Base-by-base conservation (phyloP, 176 grass and related monocot genomes). In the Saccharum spontaneum region DNA sequence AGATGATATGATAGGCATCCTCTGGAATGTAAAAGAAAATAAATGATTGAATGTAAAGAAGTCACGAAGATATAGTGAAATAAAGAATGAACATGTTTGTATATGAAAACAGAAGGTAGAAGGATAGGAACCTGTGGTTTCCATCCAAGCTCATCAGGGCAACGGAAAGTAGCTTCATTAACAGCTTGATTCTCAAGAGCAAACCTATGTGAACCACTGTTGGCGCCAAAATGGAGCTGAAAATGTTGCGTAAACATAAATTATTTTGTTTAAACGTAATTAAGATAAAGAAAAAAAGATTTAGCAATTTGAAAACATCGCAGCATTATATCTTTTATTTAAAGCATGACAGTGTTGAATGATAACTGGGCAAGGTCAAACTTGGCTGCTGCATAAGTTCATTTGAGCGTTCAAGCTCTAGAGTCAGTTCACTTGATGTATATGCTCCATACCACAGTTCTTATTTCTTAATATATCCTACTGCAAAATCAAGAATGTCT, bases 81-180 rank as follows among this genome's bases (percentile, higher is more conserved):
- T 62, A 40, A 69, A 13, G 2, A 13, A 30, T 40, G 1, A 20
- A 72, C 43, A 50, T 48, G 28, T 20, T 23, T 73, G 8, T 65
- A 48, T n/a, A 38, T 34, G 39, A 71, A 48, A 81, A 67, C 22
- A 39, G 55, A 33, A 75, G 34, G 55, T 34, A 78, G 33, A 88
- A 64, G 14, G 11, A 78, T 67, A 71, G 6, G 8, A 77, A 97
- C 94, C 94, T 97, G 94, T 67, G 94, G 94, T 73, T 97, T 97
- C 94, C 94, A 97, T 75, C 94, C 94, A 41, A 93, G 73, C 84
- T 97, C 94, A 93, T 97, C 94, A 63, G 91, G 91, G 38, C 91
- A 97, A 44, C 87, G 43, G 73, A 97, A 97, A 60, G 94, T 93
- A 82, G 94, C 94, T 77, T 97, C 94, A 43, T 97, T 93, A 22